phyloP scores from a whole-genome alignment of 2,329 filamentous ascomycete genomes.

The Ophiocordyceps australis region DNA sequence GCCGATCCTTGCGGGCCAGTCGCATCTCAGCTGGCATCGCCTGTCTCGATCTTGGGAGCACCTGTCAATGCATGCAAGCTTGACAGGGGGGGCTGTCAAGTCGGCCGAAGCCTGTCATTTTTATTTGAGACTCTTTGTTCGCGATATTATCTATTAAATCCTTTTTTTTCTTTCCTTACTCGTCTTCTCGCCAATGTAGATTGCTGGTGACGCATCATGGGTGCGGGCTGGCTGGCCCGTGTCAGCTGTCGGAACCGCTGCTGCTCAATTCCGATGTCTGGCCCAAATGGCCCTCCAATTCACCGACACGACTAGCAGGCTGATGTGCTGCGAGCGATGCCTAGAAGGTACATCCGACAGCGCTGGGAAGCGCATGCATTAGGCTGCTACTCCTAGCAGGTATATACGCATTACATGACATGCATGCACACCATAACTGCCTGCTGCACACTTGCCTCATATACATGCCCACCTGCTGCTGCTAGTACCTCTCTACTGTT shows the following conservation, averaged over 20 bases:
- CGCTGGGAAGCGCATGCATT: neutral
- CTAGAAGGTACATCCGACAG: no score
- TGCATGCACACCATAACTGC: neutral
- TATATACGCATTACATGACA: neutral
- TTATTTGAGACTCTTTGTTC: neutral
- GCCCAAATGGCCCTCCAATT: no score
- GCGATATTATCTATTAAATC: neutral
- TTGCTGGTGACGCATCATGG: neutral
- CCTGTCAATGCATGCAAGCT: conserved; percentile 4
- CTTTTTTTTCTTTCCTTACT: neutral
- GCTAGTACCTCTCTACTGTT: no score
- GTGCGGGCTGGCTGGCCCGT: neutral
- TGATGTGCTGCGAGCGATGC: no score
- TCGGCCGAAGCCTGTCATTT: neutral
- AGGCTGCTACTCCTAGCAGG: neutral
- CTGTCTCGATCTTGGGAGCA: conserved; percentile 3
- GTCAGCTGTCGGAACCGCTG: neutral
- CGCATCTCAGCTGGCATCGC: conserved; percentile 9
- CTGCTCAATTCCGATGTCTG: no score
- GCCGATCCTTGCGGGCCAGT: conserved; percentile 12
- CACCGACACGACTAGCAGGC: no score
- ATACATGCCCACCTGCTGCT: no score
- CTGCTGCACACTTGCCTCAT: no score
- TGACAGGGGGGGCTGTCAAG: conserved; percentile 3
- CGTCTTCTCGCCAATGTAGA: no score